phyloP scores from a whole-genome alignment of 495 filamentous ascomycete genomes.

The Neurospora terricola region DNA sequence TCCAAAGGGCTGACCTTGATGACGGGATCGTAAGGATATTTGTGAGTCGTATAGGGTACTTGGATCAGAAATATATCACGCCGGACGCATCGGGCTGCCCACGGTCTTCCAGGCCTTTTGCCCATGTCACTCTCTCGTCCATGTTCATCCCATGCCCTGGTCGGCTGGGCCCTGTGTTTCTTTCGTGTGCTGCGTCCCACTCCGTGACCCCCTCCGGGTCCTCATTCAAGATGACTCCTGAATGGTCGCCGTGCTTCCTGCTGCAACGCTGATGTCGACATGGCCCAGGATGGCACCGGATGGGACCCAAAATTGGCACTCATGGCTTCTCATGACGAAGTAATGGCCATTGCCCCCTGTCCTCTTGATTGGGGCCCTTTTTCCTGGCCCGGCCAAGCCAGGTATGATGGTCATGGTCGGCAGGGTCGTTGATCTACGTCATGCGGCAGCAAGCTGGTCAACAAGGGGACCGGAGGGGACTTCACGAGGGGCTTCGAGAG shows the following conservation, averaged over 20 bases:
- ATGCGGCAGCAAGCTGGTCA: slow-evolving; percentile 1
- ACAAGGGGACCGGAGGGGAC: background rate
- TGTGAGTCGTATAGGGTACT: background rate
- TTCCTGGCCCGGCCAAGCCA: background rate
- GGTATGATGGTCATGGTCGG: background rate
- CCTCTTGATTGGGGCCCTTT: background rate
- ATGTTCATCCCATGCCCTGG: background rate
- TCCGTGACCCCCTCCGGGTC: background rate
- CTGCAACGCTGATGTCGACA: background rate
- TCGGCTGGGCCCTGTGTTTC: background rate
- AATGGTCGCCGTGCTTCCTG: background rate
- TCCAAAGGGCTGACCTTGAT: background rate
- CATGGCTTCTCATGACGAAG: background rate
- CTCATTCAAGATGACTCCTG: background rate
- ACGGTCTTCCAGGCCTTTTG: background rate
- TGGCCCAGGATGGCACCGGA: background rate
- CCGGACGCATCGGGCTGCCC: background rate
- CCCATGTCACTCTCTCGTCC: background rate
- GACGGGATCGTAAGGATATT: background rate
- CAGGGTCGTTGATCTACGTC: slow-evolving; percentile 4
- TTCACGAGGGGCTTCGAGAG: background rate
- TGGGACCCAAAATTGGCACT: background rate
- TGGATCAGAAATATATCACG: background rate
- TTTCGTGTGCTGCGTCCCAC: background rate
- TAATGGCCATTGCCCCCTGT: background rate